These are phyloP conservation scores for Mortierella sp. DNA, from an alignment of 371 early-diverging fungal genomes.

Conservation along the genomic window DNA sequence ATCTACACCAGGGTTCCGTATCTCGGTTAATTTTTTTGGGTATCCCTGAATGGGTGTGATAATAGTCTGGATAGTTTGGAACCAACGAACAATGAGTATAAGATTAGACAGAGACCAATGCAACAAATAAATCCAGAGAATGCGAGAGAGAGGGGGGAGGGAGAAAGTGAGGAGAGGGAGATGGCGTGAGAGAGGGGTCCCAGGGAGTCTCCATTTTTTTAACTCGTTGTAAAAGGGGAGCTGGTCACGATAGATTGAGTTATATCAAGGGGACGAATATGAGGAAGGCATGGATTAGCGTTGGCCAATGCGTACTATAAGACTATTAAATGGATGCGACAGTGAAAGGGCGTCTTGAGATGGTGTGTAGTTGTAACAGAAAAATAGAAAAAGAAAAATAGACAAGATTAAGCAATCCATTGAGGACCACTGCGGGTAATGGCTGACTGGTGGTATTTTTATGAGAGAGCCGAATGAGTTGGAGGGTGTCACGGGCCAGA, in stretches of 20 bases:
- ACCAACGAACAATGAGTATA: background rate
- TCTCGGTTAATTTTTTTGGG: background rate
- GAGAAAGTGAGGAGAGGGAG: background rate
- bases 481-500: too few species aligned
- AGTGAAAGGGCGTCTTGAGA: background rate
- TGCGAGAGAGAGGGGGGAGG: background rate
- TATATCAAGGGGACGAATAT: conserved; percentile 6
- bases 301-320: background rate
- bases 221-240: conserved; percentile 3
- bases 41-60: background rate
- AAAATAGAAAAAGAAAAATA: background rate
- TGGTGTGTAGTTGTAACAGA: background rate
- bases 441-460: too few species aligned
- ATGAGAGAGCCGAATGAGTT: too few species aligned
- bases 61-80: background rate
- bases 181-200: background rate
- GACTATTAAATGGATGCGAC: background rate
- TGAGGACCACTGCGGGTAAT: too few species aligned
- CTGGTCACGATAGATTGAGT: conserved; percentile 10
- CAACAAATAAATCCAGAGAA: background rate
- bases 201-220: conserved; percentile 7
- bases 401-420: too few species aligned
- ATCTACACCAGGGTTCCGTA: background rate
- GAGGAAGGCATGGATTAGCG: background rate
- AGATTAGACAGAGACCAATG: background rate